Evolutionary conservation across 768 basidiomycete species (phyloP).

Genomic region (Cyclocybe cylindracea): DNA sequence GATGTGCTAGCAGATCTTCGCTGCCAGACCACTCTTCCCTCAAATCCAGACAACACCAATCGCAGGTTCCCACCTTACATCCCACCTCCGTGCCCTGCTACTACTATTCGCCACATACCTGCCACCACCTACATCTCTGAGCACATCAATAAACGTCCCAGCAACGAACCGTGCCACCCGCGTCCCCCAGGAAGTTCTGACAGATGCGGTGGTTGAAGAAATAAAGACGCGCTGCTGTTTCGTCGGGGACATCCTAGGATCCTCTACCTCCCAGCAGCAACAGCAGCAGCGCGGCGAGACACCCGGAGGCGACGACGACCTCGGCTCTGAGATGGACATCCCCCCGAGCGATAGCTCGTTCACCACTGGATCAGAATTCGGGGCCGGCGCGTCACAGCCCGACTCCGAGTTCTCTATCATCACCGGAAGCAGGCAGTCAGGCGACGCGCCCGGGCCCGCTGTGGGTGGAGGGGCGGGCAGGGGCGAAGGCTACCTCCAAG

Average conservation of each 20-base stretch:
- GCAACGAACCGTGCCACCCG: conserved; percentile 60
- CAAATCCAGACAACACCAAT: conserved; percentile 83
- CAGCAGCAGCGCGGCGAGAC: conserved; percentile 32
- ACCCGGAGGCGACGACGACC: conserved; percentile 27
- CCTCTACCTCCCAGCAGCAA: conserved; percentile 12
- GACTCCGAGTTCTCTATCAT: conserved; percentile 62
- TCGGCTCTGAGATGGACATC: conserved; percentile 39
- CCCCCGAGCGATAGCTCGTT: conserved; percentile 51
- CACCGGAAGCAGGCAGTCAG: conserved; percentile 28
- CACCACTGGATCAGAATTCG: conserved; percentile 65
- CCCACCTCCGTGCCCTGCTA: conserved; percentile 79
- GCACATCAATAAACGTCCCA: conserved; percentile 62
- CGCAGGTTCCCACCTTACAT: conserved; percentile 80
- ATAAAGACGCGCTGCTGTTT: conserved; percentile 91
- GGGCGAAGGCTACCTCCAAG: conserved; percentile 57
- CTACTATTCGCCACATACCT: conserved; percentile 82
- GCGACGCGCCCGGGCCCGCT: conserved; percentile 33
- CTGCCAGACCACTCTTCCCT: conserved; percentile 84
- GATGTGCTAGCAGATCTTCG: conserved; percentile 66
- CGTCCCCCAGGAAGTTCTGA: conserved; percentile 79
- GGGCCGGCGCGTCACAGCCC: conserved; percentile 47
- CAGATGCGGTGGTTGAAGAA: conserved; percentile 82
- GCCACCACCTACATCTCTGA: conserved; percentile 77
- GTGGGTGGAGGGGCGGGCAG: too few species aligned
- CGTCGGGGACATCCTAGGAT: conserved; percentile 65